phyloP scores from a whole-genome alignment of 352 stramenopile genomes.

The Pythium brassicae region DNA sequence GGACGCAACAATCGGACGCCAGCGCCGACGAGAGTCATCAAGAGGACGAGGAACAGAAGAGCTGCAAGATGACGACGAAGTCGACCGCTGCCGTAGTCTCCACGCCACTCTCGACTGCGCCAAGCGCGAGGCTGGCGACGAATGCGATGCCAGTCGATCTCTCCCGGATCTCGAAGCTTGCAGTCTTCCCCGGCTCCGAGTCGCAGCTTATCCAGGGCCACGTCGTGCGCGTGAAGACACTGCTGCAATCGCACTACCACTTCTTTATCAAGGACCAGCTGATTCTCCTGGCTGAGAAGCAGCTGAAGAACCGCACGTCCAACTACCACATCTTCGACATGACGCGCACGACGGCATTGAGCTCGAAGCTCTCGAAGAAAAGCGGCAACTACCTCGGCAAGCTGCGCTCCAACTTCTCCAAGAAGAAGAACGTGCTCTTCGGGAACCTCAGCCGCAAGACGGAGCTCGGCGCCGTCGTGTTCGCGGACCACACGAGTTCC shows the following conservation, averaged over 20 bases:
- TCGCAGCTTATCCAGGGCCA: constrained; percentile 42
- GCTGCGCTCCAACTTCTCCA: constrained; percentile 69
- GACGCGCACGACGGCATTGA: constrained; percentile 40
- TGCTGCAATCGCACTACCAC: constrained; percentile 58
- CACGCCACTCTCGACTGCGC: constrained; percentile 15
- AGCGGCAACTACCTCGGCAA: constrained; percentile 89
- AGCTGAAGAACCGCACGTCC: constrained; percentile 68
- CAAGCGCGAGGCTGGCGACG: constrained; percentile 3
- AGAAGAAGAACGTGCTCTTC: constrained; percentile 72
- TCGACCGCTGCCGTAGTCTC: not conserved
- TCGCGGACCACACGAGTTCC: constrained; percentile 40
- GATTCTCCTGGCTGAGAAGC: constrained; percentile 61
- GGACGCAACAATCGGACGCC: constrained; percentile 29
- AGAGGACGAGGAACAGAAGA: constrained; percentile 15
- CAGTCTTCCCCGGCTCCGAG: constrained; percentile 54
- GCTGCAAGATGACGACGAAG: constrained; percentile 20
- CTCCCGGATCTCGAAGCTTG: constrained; percentile 71
- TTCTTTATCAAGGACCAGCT: constrained; percentile 59
- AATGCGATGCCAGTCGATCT: constrained; percentile 32
- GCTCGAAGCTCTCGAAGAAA: constrained; percentile 76
- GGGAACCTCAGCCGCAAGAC: constrained; percentile 63
- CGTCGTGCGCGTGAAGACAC: constrained; percentile 46
- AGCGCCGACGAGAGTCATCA: constrained; percentile 37
- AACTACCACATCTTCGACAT: constrained; percentile 90
- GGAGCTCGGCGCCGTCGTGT: constrained; percentile 69